Evolutionary conservation across 208 protist species (phyloP).

Genomic region (Phytomonas francai): DNA sequence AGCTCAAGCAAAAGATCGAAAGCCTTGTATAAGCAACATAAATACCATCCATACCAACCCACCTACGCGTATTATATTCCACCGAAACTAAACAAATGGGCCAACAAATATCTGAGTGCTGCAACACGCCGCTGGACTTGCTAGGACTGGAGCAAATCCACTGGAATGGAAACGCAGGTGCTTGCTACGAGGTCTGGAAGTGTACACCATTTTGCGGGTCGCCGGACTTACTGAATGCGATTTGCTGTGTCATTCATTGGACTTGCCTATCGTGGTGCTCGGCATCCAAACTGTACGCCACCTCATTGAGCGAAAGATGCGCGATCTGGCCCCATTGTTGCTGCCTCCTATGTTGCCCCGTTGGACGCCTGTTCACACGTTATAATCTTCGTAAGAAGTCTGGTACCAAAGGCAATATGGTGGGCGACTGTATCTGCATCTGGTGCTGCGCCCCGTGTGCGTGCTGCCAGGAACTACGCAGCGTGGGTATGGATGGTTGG

Average conservation of each 20-base stretch:
- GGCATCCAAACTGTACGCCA: conserved; percentile 63
- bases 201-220: conserved; percentile 57
- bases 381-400: conserved; percentile 80
- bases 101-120: conserved; percentile 37
- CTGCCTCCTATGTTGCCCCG: conserved; percentile 51
- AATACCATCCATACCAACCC: too few relatives aligned
- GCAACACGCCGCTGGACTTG: conserved; percentile 24
- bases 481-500: conserved; percentile 41
- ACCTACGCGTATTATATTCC: neutral
- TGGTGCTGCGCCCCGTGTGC: conserved; percentile 59
- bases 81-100: conserved; percentile 21
- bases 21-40: too few relatives aligned
- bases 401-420: conserved; percentile 61
- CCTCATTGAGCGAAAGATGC: conserved; percentile 51
- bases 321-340: conserved; percentile 63
- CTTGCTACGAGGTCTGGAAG: conserved; percentile 73
- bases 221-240: conserved; percentile 29
- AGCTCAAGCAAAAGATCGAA: too few relatives aligned
- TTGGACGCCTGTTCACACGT: conserved; percentile 61
- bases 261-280: conserved; percentile 33
- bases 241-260: conserved; percentile 59
- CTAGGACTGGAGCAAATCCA: conserved; percentile 54
- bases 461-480: conserved; percentile 73
- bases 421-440: conserved; percentile 66
- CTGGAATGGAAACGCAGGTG: conserved; percentile 55